Base-by-base conservation (phyloP, 148 eudicot genomes). In the Dianthus caryophyllus region DNA sequence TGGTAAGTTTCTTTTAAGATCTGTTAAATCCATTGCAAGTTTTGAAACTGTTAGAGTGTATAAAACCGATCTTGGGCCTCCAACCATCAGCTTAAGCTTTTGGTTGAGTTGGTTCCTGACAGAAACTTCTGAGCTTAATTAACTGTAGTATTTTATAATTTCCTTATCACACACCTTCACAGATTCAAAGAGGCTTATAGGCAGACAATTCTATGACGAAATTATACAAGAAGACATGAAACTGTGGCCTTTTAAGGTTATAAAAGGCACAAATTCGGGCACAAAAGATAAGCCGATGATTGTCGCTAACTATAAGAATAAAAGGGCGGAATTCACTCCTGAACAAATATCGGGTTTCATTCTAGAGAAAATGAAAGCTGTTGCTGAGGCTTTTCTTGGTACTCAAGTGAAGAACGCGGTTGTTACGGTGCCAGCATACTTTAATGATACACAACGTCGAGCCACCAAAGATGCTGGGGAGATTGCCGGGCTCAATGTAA, bases 111-210 rank as follows among this genome's bases (percentile, higher is more conserved):
- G n/a, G n/a, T n/a, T n/a, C n/a, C n/a, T n/a, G n/a, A n/a, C n/a
- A n/a, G n/a, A n/a, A n/a, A n/a, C n/a, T n/a, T n/a, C n/a, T n/a
- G n/a, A n/a, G n/a, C n/a, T n/a, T n/a, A n/a, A n/a, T n/a, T n/a
- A n/a, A n/a, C n/a, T n/a, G n/a, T n/a, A n/a, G n/a, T n/a, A n/a
- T n/a, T n/a, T n/a, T n/a, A n/a, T n/a, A n/a, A n/a, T n/a, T n/a
- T n/a, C n/a, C n/a, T n/a, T n/a, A n/a, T n/a, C n/a, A n/a, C n/a
- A n/a, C n/a, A n/a, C n/a, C n/a, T n/a, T 29, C 0, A 21, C 70
- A 66, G 70, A 52, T 66, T 46, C 44, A 0, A 66, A 66, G 29
- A 51, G 70, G 60, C 70, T 66, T 1, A 52, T 66, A 5, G 70
- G 70, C n/a, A 30, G 70, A 22, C 21, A 27, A 13, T 50, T 66